A percentile compares a stretch with the other conserved stretches of the same genome.
These are phyloP conservation scores for Calophaca sinica DNA, from an alignment of 306 rosid genomes.

Conservation along the genomic window DNA sequence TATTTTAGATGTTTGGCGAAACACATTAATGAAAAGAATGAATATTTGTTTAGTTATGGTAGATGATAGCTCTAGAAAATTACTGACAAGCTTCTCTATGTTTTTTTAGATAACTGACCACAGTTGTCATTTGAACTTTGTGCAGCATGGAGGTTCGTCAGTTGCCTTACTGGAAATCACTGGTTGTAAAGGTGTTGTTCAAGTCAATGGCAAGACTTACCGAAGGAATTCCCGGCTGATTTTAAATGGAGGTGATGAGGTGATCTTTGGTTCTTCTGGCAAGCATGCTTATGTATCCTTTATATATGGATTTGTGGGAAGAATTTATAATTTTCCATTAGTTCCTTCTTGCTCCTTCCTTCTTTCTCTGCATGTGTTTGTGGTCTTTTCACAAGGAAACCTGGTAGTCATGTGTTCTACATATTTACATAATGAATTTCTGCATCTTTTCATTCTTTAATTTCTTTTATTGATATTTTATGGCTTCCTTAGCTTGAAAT, in stretches of 20 bases:
- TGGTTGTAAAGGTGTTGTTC: constrained; percentile 78
- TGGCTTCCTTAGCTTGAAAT: constrained; percentile 55
- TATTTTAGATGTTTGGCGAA: constrained; percentile 16
- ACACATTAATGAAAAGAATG: constrained; percentile 3
- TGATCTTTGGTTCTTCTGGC: constrained; percentile 73
- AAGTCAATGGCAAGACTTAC: constrained; percentile 71
- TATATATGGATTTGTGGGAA: constrained; percentile 6
- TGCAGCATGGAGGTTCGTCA: constrained; percentile 74
- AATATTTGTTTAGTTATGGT: constrained; percentile 8
- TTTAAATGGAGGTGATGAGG: constrained; percentile 88
- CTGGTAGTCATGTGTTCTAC: neutral
- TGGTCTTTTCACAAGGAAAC: neutral
- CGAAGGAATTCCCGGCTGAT: constrained; percentile 58
- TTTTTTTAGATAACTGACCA: constrained; percentile 37
- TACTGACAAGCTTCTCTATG: constrained; percentile 20
- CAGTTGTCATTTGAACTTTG: constrained; percentile 45
- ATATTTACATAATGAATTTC: constrained; percentile 4
- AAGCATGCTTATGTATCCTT: constrained; percentile 96
- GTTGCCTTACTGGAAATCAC: constrained; percentile 78
- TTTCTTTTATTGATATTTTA: constrained; percentile 33
- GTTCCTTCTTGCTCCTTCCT: constrained; percentile 4
- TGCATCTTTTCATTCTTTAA: constrained; percentile 13
- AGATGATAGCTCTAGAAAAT: constrained; percentile 27
- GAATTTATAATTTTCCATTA: constrained; percentile 26
- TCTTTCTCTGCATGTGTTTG: constrained; percentile 13